A percentile compares a stretch with the other conserved stretches of the same genome.
Evolutionary conservation across 2,329 filamentous ascomycete genomes (phyloP).

Genomic region (Mollisia scopiformis): DNA sequence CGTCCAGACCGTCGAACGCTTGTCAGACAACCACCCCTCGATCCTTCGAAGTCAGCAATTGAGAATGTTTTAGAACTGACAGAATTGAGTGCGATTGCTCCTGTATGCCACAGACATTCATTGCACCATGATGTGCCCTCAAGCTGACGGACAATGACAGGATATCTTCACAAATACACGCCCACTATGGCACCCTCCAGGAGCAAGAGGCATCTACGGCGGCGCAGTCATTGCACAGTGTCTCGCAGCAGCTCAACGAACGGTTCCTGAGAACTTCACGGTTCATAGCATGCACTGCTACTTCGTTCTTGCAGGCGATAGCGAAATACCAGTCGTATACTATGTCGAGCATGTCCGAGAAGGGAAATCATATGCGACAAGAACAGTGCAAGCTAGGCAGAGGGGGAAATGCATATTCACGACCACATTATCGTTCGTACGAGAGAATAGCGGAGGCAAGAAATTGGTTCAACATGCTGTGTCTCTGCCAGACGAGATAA

Average conservation of each 20-base stretch:
- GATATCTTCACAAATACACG: slow-evolving; percentile 96
- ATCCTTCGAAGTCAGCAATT: slow-evolving; percentile 75
- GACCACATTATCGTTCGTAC: slow-evolving; percentile 87
- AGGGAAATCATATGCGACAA: slow-evolving; percentile 85
- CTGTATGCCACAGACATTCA: slow-evolving; percentile 52
- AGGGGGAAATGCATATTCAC: slow-evolving; percentile 91
- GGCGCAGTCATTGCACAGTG: slow-evolving; percentile 92
- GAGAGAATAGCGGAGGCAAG: slow-evolving; percentile 58
- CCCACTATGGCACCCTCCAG: slow-evolving; percentile 87
- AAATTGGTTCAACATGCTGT: slow-evolving; percentile 66
- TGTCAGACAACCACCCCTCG: slow-evolving; percentile 73
- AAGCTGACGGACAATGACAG: slow-evolving; percentile 42
- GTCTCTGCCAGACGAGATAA: slow-evolving; percentile 54
- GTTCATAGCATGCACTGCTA: slow-evolving; percentile 99
- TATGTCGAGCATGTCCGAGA: slow-evolving; percentile 94
- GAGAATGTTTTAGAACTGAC: slow-evolving; percentile 90
- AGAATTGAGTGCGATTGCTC: slow-evolving; percentile 74
- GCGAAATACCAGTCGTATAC: slow-evolving; percentile 85
- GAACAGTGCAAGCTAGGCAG: slow-evolving; percentile 95
- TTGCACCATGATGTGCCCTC: not conserved
- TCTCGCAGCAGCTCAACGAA: slow-evolving; percentile 84
- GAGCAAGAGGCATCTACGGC: slow-evolving; percentile 91
- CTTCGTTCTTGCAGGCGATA: slow-evolving; percentile 89
- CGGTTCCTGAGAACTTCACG: slow-evolving; percentile 77
- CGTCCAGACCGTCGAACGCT: slow-evolving; percentile 56